Evolutionary conservation across 1,284 basidiomycete species (phyloP), one percentile per base, ranked within the genome.

Genomic region (Microbotryum intermedium): DNA sequence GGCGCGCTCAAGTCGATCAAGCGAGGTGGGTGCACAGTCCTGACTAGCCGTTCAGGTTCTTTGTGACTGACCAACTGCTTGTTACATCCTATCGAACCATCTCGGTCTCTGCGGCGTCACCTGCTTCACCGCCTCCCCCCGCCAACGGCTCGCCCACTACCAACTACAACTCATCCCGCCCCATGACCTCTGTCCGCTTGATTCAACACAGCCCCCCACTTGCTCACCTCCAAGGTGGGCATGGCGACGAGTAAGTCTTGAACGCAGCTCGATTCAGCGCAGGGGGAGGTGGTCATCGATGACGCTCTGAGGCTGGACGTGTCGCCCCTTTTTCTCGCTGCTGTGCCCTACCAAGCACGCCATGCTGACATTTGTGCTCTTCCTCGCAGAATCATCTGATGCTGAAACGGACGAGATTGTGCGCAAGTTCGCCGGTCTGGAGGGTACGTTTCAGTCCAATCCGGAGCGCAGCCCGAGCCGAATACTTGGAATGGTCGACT

Each of bases 171-270:
- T 47, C 51, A 50, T 44, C 55, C 50, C n/a, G 55, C 54, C 52
- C 28, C 21, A 23, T n/a, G 21, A 23, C 6, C 46, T 16, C 46
- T 21, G 21, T 23, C 46, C 59, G 28, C 25, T 58, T 48, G 55
- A 46, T 49, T 13, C 50, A 68, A 18, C 16, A 74, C 90, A 72
- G 91, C 91, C 53, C 92, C 91, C 73, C 90, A 91, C 76, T 77
- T 89, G 73, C 77, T 97, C 74, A 88, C 86, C 62, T 81, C 81
- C 71, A 87, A 84, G 79, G 85, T 87, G 70, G 92, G 92, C 45
- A 86, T 91, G 83, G 76, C 90, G 50, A 92, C 92, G 82, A 91
- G 90, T 92, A 72, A 79, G 86, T 76, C n/a, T 20, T 39, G 34
- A 39, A 11, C 13, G 34, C 34, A 39, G 34, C 30, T 28, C 46